These are phyloP conservation scores for Vickermania spadyakhi DNA, from an alignment of 208 protist genomes.

Conservation along the genomic window DNA sequence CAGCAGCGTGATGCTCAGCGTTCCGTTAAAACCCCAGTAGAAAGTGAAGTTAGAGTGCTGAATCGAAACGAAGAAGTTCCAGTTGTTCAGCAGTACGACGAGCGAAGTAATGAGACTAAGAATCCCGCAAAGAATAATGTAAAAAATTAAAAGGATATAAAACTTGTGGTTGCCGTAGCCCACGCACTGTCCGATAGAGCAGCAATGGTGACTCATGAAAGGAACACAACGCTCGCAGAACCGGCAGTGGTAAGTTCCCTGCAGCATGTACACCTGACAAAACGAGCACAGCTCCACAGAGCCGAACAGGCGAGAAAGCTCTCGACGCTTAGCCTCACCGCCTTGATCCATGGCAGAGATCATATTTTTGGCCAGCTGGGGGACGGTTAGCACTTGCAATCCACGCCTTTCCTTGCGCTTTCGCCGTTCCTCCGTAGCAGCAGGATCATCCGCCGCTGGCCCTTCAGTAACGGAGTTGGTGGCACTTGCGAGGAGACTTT, in stretches of 20 bases:
- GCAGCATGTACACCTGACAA: constrained; percentile 64
- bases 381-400: not conserved
- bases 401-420: not conserved
- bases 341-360: not conserved
- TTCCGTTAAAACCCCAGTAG: too few relatives aligned
- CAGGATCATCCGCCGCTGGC: too few relatives aligned
- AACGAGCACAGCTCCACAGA: constrained; percentile 37
- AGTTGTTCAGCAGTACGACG: too few relatives aligned
- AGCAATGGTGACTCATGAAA: constrained; percentile 71
- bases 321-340: constrained; percentile 6
- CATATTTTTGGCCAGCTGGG: not conserved
- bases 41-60: too few relatives aligned
- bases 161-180: constrained; percentile 71
- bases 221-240: constrained; percentile 67
- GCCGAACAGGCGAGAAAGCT: constrained; percentile 48
- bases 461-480: too few relatives aligned
- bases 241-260: constrained; percentile 76
- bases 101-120: too few relatives aligned
- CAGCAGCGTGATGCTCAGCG: too few relatives aligned
- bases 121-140: constrained; percentile 20
- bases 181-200: constrained; percentile 75
- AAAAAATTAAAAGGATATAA: constrained; percentile 45
- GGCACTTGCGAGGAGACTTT: too few relatives aligned
- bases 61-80: too few relatives aligned
- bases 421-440: too few relatives aligned